A percentile compares a stretch with the other conserved stretches of the same genome.
Evolutionary conservation across 2,329 filamentous ascomycete species (phyloP).

Genomic region (Fusarium secorum): DNA sequence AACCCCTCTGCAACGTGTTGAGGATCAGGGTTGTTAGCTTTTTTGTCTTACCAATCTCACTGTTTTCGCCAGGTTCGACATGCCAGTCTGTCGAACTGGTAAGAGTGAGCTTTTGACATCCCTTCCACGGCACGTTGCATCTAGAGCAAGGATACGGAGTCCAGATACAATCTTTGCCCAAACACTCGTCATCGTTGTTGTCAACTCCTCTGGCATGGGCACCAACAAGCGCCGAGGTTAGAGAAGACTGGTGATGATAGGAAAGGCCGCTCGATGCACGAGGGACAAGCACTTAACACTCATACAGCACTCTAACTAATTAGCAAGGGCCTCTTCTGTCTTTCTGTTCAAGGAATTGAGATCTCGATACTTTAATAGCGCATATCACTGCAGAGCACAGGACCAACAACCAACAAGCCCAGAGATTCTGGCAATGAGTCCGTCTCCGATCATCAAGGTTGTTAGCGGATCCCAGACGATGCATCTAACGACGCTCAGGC

Average conservation of each 20-base stretch:
- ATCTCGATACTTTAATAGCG: not conserved
- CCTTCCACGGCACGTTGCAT: not conserved
- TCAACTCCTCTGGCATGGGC: not conserved
- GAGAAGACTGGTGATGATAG: not conserved
- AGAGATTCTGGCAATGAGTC: not conserved
- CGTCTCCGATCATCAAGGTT: slow-evolving; percentile 33
- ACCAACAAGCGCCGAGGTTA: not conserved
- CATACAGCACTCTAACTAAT: not conserved
- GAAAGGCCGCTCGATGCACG: not conserved
- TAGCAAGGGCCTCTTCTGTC: not conserved
- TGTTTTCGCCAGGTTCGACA: slow-evolving; percentile 6
- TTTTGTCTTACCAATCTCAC: slow-evolving; percentile 32
- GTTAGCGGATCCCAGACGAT: slow-evolving; percentile 20
- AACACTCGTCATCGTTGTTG: not conserved
- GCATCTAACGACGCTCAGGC: slow-evolving; percentile 28
- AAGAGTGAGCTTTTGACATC: not conserved
- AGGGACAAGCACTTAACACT: not conserved
- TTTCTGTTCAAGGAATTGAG: not conserved
- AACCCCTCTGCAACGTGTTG: slow-evolving; percentile 21
- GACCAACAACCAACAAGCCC: not conserved
- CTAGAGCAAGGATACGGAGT: not conserved
- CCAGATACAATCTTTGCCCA: not conserved
- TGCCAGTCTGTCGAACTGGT: not conserved
- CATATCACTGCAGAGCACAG: not conserved
- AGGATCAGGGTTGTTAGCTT: slow-evolving; percentile 24